Evolutionary conservation across 2,329 filamentous ascomycete genomes (phyloP).

Genomic region (Fusarium humuli): DNA sequence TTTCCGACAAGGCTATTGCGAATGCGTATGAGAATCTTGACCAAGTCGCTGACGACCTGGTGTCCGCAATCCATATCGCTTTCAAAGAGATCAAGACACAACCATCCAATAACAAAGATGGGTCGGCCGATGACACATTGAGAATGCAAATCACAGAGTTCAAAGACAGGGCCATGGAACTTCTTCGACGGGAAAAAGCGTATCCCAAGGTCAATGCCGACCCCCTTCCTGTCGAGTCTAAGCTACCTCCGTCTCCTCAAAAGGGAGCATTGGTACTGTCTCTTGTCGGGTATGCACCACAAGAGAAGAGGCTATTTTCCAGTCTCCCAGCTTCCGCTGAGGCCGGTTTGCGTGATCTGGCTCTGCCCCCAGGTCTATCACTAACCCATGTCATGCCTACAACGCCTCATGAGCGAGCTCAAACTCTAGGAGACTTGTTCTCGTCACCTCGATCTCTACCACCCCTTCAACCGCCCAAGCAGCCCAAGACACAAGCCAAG

Average conservation of each 20-base stretch:
- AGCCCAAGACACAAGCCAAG: constrained; percentile 76
- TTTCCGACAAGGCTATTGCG: constrained; percentile 65
- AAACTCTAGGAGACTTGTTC: constrained; percentile 80
- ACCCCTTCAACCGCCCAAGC: constrained; percentile 76
- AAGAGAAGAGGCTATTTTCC: constrained; percentile 84
- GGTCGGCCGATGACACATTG: constrained; percentile 50
- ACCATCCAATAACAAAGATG: constrained; percentile 48
- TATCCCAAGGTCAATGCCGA: constrained; percentile 58
- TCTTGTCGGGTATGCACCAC: constrained; percentile 79
- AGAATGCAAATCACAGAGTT: constrained; percentile 65
- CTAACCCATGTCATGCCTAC: constrained; percentile 53
- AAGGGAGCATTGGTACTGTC: constrained; percentile 74
- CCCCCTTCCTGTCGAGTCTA: constrained; percentile 56
- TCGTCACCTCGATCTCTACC: constrained; percentile 74
- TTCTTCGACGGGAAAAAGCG: constrained; percentile 71
- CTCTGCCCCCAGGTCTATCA: constrained; percentile 79
- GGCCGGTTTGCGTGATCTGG: constrained; percentile 54
- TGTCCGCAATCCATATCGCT: constrained; percentile 60
- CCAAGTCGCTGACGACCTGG: constrained; percentile 71
- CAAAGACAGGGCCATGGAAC: constrained; percentile 70
- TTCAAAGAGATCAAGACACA: constrained; percentile 59
- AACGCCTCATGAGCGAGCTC: constrained; percentile 59
- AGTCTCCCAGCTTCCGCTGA: constrained; percentile 69
- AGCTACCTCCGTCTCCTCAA: constrained; percentile 53
- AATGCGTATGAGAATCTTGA: constrained; percentile 71